These are phyloP conservation scores for Trypanosoma lewisi DNA, from an alignment of 208 protist species.

Conservation along the genomic window DNA sequence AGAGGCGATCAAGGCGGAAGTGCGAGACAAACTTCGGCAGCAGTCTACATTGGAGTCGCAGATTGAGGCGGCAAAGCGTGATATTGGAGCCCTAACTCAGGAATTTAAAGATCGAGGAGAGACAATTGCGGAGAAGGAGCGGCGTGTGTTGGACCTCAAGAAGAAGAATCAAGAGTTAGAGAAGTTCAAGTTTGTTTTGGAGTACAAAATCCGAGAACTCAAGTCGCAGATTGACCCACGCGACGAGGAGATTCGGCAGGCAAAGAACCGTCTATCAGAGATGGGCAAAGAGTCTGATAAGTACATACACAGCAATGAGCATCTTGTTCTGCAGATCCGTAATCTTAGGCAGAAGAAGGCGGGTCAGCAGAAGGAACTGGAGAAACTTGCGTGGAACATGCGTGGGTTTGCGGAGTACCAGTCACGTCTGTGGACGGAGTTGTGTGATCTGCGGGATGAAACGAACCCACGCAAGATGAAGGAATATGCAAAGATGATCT, in stretches of 20 bases:
- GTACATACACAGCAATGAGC: slow-evolving; percentile 92
- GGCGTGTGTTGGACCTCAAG: slow-evolving; percentile 95
- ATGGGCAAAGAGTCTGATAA: slow-evolving; percentile 94
- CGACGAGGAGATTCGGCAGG: slow-evolving; percentile 92
- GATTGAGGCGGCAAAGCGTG: slow-evolving; percentile 92
- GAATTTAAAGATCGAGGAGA: slow-evolving; percentile 94
- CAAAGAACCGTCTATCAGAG: slow-evolving; percentile 93
- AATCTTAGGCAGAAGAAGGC: slow-evolving; percentile 93
- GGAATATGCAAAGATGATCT: slow-evolving; percentile 90
- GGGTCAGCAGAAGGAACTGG: slow-evolving; percentile 91
- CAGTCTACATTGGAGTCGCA: slow-evolving; percentile 87
- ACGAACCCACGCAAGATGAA: slow-evolving; percentile 80
- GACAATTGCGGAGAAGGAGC: slow-evolving; percentile 96
- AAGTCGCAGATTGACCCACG: slow-evolving; percentile 97
- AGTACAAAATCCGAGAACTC: slow-evolving; percentile 98
- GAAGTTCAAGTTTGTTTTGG: slow-evolving; percentile 99
- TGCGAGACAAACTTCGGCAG: slow-evolving; percentile 82
- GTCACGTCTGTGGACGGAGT: slow-evolving; percentile 87
- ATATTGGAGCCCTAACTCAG: slow-evolving; percentile 91
- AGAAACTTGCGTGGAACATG: slow-evolving; percentile 63
- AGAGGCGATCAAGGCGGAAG: slow-evolving; percentile 83
- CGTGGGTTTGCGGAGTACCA: slow-evolving; percentile 78
- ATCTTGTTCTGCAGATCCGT: slow-evolving; percentile 91
- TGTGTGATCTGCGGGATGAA: slow-evolving; percentile 71
- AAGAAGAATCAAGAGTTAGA: slow-evolving; percentile 98